Base-by-base conservation (phyloP, 768 basidiomycete genomes). In the Psilocybe sp. region DNA sequence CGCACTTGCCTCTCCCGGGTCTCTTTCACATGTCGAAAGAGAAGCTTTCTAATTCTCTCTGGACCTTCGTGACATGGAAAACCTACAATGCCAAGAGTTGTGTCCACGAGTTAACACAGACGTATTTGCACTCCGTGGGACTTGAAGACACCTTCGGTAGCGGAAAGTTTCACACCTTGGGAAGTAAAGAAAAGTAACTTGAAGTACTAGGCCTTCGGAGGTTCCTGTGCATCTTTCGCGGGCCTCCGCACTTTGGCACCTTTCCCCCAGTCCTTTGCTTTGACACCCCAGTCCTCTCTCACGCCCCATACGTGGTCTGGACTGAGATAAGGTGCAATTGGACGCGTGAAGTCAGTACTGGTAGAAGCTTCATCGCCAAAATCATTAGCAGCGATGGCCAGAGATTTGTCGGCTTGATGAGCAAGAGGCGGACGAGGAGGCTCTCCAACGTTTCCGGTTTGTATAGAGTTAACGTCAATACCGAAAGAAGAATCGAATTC, bases 231-330 rank as follows among this genome's bases (percentile, higher is more conserved):
- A 7, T 19, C 18, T 9, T 20, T 20, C 38, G 12, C 18, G 31
- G 20, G 40, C 2, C 37, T 39, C 13, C 46, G 49, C 1, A 41
- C 32, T 42, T 50, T 35, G 35, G 51, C 35, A 13, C 55, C 51
- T 43, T 49, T 40, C 8, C 45, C 48, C 51, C 51, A 52, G 9
- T 46, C 54, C 20, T 49, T 50, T 3, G 51, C 47, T 31, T 18
- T 39, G 33, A 35, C 40, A 8, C 48, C 51, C 48, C 55, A 56
- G 33, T 50, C 55, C 18, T 58, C 50, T 47, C 53, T 40, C 12
- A 58, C 47, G n/a, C 54, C 51, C 57, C 57, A 53, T 11, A 55
- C 20, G 45, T 58, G 57, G 15, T 53, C 40, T 15, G 51, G n/a
- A 20, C 44, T 47, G 12, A 52, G 39, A 28, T 45, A 40, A 44